These are phyloP conservation scores for Talaromyces funiculosus DNA, from an alignment of 2,329 filamentous ascomycete species.

Conservation along the genomic window DNA sequence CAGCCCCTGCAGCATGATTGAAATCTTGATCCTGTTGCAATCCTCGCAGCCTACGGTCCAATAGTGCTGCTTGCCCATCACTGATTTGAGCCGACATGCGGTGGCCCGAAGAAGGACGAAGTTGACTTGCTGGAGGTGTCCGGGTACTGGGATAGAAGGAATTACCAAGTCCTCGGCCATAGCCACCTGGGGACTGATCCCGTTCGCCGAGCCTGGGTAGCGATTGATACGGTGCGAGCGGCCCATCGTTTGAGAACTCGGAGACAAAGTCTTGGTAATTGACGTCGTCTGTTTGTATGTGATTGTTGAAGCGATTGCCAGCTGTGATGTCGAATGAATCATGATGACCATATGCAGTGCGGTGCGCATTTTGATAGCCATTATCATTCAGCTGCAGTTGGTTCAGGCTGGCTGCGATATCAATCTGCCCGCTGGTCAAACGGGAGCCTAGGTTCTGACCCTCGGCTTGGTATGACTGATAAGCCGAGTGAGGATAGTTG, in stretches of 20 bases:
- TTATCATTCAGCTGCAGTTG: slow-evolving; percentile 33
- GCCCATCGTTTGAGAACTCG: slow-evolving; percentile 27
- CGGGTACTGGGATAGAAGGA: slow-evolving; percentile 43
- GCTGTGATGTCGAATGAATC: slow-evolving; percentile 44
- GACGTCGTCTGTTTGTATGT: slow-evolving; percentile 23
- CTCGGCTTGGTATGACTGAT: slow-evolving; percentile 37
- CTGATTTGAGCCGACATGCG: slow-evolving; percentile 33
- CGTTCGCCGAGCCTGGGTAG: slow-evolving; percentile 40
- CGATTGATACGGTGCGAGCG: slow-evolving; percentile 31
- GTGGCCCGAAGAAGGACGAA: slow-evolving; percentile 41
- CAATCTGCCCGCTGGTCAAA: slow-evolving; percentile 24
- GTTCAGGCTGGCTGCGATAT: slow-evolving; percentile 28
- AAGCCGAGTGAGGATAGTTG: slow-evolving; percentile 31
- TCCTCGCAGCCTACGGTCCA: slow-evolving; percentile 47
- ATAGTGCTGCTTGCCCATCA: slow-evolving; percentile 39
- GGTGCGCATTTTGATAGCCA: slow-evolving; percentile 24
- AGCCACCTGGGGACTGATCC: slow-evolving; percentile 42
- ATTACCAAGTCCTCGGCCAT: slow-evolving; percentile 38
- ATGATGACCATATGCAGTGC: slow-evolving; percentile 26
- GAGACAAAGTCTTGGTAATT: slow-evolving; percentile 26
- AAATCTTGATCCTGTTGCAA: slow-evolving; percentile 42
- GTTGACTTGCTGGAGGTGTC: slow-evolving; percentile 37
- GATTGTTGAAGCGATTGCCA: slow-evolving; percentile 38
- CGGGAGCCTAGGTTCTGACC: slow-evolving; percentile 29
- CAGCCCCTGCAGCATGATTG: slow-evolving; percentile 21